phyloP scores from a whole-genome alignment of 2,329 filamentous ascomycete genomes.

The Penicillium sp. region DNA sequence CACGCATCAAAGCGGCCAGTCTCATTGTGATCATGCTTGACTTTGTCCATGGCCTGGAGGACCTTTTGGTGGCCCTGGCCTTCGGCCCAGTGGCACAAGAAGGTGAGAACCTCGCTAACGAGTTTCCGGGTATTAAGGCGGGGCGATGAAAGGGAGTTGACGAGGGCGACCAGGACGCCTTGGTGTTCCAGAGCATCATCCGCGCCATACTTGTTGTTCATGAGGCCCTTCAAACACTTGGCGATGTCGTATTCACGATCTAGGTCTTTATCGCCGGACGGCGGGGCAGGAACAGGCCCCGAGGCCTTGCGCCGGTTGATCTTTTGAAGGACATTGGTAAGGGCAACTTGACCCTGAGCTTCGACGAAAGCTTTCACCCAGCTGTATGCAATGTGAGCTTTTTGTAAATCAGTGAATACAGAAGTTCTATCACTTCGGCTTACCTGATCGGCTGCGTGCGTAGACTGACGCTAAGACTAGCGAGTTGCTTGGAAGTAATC shows the following conservation, averaged over 20 bases:
- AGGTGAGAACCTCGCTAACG: slow-evolving; percentile 94
- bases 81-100: slow-evolving; percentile 90
- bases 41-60: slow-evolving; percentile 86
- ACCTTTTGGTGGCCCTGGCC: slow-evolving; percentile 91
- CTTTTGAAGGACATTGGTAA: slow-evolving; percentile 90
- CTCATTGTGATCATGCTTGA: slow-evolving; percentile 84
- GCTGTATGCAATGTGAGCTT: slow-evolving; percentile 39
- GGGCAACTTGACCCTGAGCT: slow-evolving; percentile 92
- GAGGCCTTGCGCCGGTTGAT: slow-evolving; percentile 84
- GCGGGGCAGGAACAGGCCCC: slow-evolving; percentile 67
- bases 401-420: not conserved
- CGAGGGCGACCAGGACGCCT: slow-evolving; percentile 84
- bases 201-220: slow-evolving; percentile 99
- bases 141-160: slow-evolving; percentile 82
- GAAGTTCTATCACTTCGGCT: slow-evolving; percentile 7
- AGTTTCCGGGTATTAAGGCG: slow-evolving; percentile 90
- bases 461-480: slow-evolving; percentile 90
- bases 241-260: slow-evolving; percentile 96
- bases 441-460: slow-evolving; percentile 87
- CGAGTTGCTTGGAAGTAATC: slow-evolving; percentile 86
- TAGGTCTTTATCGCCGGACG: slow-evolving; percentile 72
- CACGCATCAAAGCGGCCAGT: slow-evolving; percentile 96
- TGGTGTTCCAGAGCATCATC: slow-evolving; percentile 91
- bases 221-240: slow-evolving; percentile 93
- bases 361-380: slow-evolving; percentile 98